phyloP scores from a whole-genome alignment of 208 protist species.

The Crithidia sp. region DNA sequence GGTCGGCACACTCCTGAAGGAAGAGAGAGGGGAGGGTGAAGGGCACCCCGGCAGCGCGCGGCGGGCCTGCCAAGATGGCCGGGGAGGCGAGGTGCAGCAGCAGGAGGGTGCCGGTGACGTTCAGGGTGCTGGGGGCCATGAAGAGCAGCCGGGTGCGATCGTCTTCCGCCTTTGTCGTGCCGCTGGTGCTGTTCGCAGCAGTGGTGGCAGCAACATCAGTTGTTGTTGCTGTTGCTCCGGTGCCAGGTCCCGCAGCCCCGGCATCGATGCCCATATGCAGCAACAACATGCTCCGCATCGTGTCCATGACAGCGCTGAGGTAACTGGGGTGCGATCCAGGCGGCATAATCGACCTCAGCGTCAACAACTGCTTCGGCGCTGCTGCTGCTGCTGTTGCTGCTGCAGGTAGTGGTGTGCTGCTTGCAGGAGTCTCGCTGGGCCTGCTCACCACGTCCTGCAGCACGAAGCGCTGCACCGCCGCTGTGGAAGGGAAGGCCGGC shows the following conservation, averaged over 20 bases:
- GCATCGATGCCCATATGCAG: conserved; percentile 21
- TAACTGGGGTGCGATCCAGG: conserved; percentile 60
- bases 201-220: not conserved
- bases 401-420: not conserved
- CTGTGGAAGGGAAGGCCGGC: conserved; percentile 49
- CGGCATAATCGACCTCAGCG: conserved; percentile 43
- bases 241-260: not conserved
- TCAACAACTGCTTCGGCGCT: conserved; percentile 10
- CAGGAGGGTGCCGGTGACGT: conserved; percentile 44
- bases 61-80: conserved; percentile 24
- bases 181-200: no score
- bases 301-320: conserved; percentile 47
- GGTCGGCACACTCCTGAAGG: conserved; percentile 42
- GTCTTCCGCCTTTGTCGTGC: conserved; percentile 6
- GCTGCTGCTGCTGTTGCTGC: conserved; percentile 8
- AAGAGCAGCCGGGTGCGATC: conserved; percentile 24
- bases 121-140: conserved; percentile 30
- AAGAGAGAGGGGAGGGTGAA: conserved; percentile 46
- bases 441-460: conserved; percentile 22
- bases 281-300: conserved; percentile 38
- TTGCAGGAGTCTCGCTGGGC: not conserved
- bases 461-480: conserved; percentile 42
- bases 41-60: conserved; percentile 24
- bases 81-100: conserved; percentile 58
- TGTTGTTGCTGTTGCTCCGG: conserved; percentile 8